Conservation (phyloP, 805 yeast genomes). For the Myxozyma neotropica region DNA sequence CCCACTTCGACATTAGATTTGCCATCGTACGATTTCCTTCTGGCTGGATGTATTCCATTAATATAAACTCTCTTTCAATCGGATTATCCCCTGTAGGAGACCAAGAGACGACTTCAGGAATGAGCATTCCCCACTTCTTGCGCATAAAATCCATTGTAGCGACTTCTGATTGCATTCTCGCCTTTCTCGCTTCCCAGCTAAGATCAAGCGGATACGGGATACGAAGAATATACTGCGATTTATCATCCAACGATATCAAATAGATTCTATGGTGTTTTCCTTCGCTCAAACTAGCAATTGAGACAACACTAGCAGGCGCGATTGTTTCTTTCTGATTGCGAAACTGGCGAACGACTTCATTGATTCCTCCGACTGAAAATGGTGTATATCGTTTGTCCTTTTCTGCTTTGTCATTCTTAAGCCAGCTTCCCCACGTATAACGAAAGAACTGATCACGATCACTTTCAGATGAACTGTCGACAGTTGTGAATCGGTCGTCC, state of each 20-base stretch:
- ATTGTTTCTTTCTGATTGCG: slow-evolving; percentile 4
- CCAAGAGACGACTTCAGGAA: slow-evolving; percentile 71
- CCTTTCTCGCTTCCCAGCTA: slow-evolving; percentile 53
- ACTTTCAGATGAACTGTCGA: slow-evolving; percentile 13
- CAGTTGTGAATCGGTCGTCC: slow-evolving; percentile 14
- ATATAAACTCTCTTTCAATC: slow-evolving; percentile 70
- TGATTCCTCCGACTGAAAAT: slow-evolving; percentile 78
- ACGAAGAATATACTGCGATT: slow-evolving; percentile 64
- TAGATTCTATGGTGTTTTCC: slow-evolving; percentile 93
- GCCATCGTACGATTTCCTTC: slow-evolving; percentile 51
- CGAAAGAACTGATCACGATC: slow-evolving; percentile 58
- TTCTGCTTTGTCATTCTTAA: slow-evolving; percentile 73
- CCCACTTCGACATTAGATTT: slow-evolving; percentile 86
- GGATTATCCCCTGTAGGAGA: slow-evolving; percentile 69
- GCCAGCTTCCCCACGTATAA: slow-evolving; percentile 96
- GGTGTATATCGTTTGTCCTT: slow-evolving; percentile 75
- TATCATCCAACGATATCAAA: slow-evolving; percentile 64
- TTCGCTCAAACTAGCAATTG: slow-evolving; percentile 84
- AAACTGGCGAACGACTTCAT: slow-evolving; percentile 43
- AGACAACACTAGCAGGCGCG: slow-evolving; percentile 53
- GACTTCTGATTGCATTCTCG: slow-evolving; percentile 79
- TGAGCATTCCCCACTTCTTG: slow-evolving; percentile 63
- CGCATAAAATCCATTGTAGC: slow-evolving; percentile 87
- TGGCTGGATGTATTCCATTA: slow-evolving; percentile 65
- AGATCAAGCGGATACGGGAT: slow-evolving; percentile 82